Evolutionary conservation across 2,329 filamentous ascomycete species (phyloP), one percentile per base, ranked within the genome.

Genomic region (Diaporthe eres): DNA sequence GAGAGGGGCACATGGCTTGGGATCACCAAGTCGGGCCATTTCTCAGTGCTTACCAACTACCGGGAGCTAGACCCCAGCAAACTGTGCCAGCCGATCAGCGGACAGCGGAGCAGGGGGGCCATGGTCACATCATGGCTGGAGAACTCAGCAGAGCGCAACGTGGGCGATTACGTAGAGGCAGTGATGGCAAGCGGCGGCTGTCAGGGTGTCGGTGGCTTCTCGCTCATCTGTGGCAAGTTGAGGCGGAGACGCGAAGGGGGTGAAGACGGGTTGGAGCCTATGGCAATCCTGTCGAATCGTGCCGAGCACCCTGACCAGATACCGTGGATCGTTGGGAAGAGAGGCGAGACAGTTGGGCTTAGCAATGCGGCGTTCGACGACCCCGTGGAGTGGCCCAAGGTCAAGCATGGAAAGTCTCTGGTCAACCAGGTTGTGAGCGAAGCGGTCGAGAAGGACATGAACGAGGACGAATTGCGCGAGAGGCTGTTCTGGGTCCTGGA

Each of bases 1-100:
- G 91, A 92, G 79, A 88, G 89, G 78, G 92, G 92, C 49, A 93
- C 92, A 19, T 94, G 92, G 92, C 85, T 93, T 49, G 92, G 92
- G 75, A 85, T 94, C 76, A 92, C 89, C 63, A 87, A 88, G 78
- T 83, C 86, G 4, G 92, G 92, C 17, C 87, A 89, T 75, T 86
- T 93, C 73, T 91, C 92, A 12, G 88, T 93, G 17, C 86, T 94
- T 75, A 94, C 92, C 74, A 94, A 94, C 84, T 93, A 91, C 80
- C 88, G 91, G 75, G 92, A 94, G 84, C 85, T 85, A 34, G 83
- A 86, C 73, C 80, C 85, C 31, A 81, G 87, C 74, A 88, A 91
- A 80, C 84, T 85, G 4, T 84, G 85, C 22, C 88, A 90, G 77
- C 88, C 89, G 4, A 84, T 92, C 44, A 84, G 87, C 80, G 90